Evolutionary conservation across 2,329 filamentous ascomycete species (phyloP).

Genomic region (Xylaria polymorpha): DNA sequence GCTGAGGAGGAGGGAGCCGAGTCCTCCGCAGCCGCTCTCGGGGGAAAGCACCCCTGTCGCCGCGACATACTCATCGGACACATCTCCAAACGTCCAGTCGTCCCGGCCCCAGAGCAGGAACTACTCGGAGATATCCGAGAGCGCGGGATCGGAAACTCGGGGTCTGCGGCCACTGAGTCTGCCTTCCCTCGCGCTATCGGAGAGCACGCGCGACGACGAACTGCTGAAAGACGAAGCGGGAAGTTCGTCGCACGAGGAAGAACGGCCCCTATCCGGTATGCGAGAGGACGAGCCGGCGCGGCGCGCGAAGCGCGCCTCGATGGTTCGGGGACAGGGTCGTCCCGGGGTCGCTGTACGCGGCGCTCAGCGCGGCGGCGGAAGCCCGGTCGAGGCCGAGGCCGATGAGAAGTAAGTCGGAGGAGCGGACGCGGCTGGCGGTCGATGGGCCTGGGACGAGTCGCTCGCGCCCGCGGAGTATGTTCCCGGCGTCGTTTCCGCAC

Average conservation of each 20-base stretch:
- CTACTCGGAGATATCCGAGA: conserved; percentile 28
- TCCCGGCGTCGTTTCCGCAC: conserved; percentile 16
- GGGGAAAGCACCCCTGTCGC: neutral
- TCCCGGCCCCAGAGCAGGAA: neutral
- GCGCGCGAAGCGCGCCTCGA: conserved; percentile 36
- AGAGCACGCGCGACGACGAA: conserved; percentile 21
- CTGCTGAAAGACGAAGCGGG: no score
- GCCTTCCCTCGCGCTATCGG: conserved; percentile 30
- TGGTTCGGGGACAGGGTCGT: conserved; percentile 35
- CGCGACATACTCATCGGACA: neutral
- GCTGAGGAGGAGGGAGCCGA: neutral
- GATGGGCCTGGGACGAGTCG: neutral
- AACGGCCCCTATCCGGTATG: conserved; percentile 1
- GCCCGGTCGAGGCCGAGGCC: conserved; percentile 24
- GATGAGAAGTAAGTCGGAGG: conserved; percentile 37
- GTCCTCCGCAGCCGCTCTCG: neutral
- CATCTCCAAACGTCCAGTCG: no score
- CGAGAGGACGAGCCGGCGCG: neutral
- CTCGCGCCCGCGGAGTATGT: conserved; percentile 16
- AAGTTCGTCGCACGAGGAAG: neutral
- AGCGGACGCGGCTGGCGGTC: conserved; percentile 8
- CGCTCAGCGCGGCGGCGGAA: conserved; percentile 34
- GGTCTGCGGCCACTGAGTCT: conserved; percentile 41
- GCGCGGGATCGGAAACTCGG: conserved; percentile 14
- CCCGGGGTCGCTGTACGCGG: conserved; percentile 41